Percentiles rank a stretch among this genome's conserved stretches.
Evolutionary conservation across 1,139 yeast species (phyloP).

Genomic region (Blastobotrys malaysiensis): DNA sequence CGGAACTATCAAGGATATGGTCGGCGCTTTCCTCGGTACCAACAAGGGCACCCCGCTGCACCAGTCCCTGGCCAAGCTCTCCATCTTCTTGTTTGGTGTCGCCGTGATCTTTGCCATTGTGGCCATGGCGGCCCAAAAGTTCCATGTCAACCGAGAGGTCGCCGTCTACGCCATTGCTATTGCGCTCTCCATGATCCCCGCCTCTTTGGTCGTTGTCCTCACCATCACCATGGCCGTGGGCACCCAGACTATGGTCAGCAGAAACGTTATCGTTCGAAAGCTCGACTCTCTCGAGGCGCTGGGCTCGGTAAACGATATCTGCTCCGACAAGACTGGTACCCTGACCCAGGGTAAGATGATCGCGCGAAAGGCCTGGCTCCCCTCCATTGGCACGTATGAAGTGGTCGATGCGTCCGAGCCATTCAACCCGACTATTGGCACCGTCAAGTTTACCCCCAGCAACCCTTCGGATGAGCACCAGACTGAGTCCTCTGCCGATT

Average conservation of each 20-base stretch:
- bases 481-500: slow-evolving; percentile 12
- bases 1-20: slow-evolving; percentile 45
- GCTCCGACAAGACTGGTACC: slow-evolving; percentile 83
- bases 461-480: slow-evolving; percentile 38
- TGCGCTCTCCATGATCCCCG: slow-evolving; percentile 79
- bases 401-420: slow-evolving; percentile 63
- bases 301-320: slow-evolving; percentile 75
- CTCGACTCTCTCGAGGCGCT: slow-evolving; percentile 74
- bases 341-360: slow-evolving; percentile 78
- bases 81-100: slow-evolving; percentile 59
- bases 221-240: slow-evolving; percentile 87
- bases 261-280: slow-evolving; percentile 71
- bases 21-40: slow-evolving; percentile 69
- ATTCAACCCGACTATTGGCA: slow-evolving; percentile 67
- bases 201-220: slow-evolving; percentile 71
- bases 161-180: slow-evolving; percentile 82
- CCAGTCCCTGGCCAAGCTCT: slow-evolving; percentile 61
- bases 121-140: slow-evolving; percentile 73
- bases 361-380: slow-evolving; percentile 68
- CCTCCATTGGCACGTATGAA: slow-evolving; percentile 62
- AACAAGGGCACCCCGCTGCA: slow-evolving; percentile 75
- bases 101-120: slow-evolving; percentile 75
- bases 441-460: slow-evolving; percentile 37
- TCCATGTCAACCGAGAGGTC: slow-evolving; percentile 61
- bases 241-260: slow-evolving; percentile 67